Evolutionary conservation across 1,139 yeast genomes (phyloP).

Genomic region (Lodderomyces margitis): DNA sequence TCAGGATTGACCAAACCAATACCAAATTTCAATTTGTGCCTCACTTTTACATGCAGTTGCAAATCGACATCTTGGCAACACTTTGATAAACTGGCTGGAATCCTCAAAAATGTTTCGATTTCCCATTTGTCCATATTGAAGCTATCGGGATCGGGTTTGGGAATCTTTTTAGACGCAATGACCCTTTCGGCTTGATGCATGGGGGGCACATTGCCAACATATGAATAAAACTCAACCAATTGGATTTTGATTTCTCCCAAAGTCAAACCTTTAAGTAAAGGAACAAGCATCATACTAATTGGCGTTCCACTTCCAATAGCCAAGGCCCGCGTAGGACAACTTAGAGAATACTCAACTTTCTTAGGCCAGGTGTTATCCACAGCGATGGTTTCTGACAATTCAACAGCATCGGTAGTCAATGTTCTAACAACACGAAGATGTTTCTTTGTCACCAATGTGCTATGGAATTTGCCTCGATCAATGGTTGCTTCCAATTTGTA

Average conservation of each 20-base stretch:
- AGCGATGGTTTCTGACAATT: constrained; percentile 86
- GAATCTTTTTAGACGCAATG: constrained; percentile 41
- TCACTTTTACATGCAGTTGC: constrained; percentile 56
- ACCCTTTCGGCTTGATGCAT: constrained; percentile 59
- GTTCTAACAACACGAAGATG: constrained; percentile 87
- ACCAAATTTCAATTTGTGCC: constrained; percentile 68
- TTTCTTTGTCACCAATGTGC: constrained; percentile 63
- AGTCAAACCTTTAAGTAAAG: constrained; percentile 75
- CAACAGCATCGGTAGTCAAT: constrained; percentile 81
- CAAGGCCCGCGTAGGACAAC: constrained; percentile 83
- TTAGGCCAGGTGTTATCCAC: constrained; percentile 97
- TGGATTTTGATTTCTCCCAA: constrained; percentile 70
- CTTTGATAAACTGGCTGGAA: constrained; percentile 72
- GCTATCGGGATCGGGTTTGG: constrained; percentile 18
- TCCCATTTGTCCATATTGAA: constrained; percentile 77
- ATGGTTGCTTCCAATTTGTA: constrained; percentile 78
- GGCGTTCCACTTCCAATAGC: constrained; percentile 85
- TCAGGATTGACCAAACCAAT: constrained; percentile 67
- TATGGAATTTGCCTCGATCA: constrained; percentile 78
- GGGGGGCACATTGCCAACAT: constrained; percentile 56
- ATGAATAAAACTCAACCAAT: constrained; percentile 65
- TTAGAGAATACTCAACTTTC: constrained; percentile 86
- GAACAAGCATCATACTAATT: constrained; percentile 69
- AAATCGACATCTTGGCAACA: constrained; percentile 86
- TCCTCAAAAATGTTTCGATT: constrained; percentile 51